These are phyloP conservation scores for Gloeophyllum trabeum DNA, from an alignment of 768 basidiomycete species.

Conservation along the genomic window DNA sequence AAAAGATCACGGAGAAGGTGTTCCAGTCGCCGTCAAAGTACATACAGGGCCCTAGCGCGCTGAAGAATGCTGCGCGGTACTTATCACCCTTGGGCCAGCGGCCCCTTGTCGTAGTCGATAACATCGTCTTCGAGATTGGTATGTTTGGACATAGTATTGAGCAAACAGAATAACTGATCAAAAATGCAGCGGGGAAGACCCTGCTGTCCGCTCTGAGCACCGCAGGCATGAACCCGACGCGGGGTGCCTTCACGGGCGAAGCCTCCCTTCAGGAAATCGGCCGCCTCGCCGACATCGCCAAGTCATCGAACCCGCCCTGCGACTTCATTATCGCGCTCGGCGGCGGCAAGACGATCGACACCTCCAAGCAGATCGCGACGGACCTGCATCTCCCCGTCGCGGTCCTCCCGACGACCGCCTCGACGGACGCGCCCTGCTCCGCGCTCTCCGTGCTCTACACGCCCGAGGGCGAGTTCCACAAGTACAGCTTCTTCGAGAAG, in stretches of 20 bases:
- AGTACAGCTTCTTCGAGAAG: constrained; percentile 18
- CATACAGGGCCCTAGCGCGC: constrained; percentile 20
- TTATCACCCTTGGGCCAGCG: constrained; percentile 13
- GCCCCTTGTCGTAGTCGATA: constrained; percentile 15
- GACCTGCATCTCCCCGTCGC: constrained; percentile 15
- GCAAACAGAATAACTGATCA: neutral
- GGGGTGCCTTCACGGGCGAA: constrained; percentile 17
- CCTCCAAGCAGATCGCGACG: constrained; percentile 17
- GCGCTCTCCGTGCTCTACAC: constrained; percentile 21
- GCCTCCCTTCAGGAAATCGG: constrained; percentile 17
- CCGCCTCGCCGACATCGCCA: constrained; percentile 11
- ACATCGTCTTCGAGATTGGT: constrained; percentile 18
- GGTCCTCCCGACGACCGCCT: constrained; percentile 18
- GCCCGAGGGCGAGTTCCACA: constrained; percentile 16
- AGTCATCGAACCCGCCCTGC: constrained; percentile 4
- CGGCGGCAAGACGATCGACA: constrained; percentile 20
- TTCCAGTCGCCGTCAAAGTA: constrained; percentile 22
- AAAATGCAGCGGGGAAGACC: constrained; percentile 14
- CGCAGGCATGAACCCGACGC: constrained; percentile 13
- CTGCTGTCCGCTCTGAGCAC: constrained; percentile 13
- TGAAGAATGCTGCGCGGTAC: constrained; percentile 18
- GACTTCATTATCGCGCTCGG: constrained; percentile 21
- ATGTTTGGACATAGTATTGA: no score
- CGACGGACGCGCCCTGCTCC: constrained; percentile 21
- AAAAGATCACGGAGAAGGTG: constrained; percentile 15